Percentiles rank a stretch among this genome's conserved stretches.
Conservation (phyloP, 2,329 filamentous ascomycete species). For the Leptographium wingfieldii region DNA sequence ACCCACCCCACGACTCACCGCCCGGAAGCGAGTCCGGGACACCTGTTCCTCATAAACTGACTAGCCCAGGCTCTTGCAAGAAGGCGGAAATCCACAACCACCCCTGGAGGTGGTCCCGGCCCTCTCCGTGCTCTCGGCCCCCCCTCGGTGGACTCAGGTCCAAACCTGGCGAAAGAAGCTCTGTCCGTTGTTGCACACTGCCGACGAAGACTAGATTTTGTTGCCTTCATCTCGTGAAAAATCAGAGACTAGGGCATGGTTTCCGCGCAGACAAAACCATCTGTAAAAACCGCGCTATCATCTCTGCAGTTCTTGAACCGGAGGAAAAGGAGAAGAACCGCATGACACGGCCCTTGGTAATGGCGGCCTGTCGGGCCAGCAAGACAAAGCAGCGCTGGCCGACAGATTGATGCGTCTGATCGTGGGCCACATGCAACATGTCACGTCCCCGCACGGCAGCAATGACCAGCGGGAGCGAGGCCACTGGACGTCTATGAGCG, state of each 20-base stretch:
- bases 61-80: conserved; percentile 6
- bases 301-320: conserved; percentile 27
- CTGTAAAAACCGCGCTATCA: conserved; percentile 76
- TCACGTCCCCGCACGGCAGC: background rate
- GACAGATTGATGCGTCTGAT: conserved; percentile 45
- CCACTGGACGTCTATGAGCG: conserved; percentile 11
- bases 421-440: conserved; percentile 23
- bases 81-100: conserved; percentile 9
- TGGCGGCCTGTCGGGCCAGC: conserved; percentile 35
- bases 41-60: background rate
- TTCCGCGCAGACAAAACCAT: conserved; percentile 80
- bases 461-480: background rate
- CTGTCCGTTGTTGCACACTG: conserved; percentile 73
- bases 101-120: background rate
- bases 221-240: conserved; percentile 66
- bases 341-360: conserved; percentile 9
- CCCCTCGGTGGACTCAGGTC: background rate
- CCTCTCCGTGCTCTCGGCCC: background rate
- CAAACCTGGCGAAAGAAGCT: conserved; percentile 19
- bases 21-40: background rate
- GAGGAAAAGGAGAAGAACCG: conserved; percentile 31
- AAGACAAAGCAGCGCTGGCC: conserved; percentile 22
- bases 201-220: conserved; percentile 92
- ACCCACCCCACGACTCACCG: background rate
- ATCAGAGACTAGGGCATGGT: conserved; percentile 10